phyloP scores from a whole-genome alignment of 495 filamentous ascomycete species.

The Xylaria palmicola region DNA sequence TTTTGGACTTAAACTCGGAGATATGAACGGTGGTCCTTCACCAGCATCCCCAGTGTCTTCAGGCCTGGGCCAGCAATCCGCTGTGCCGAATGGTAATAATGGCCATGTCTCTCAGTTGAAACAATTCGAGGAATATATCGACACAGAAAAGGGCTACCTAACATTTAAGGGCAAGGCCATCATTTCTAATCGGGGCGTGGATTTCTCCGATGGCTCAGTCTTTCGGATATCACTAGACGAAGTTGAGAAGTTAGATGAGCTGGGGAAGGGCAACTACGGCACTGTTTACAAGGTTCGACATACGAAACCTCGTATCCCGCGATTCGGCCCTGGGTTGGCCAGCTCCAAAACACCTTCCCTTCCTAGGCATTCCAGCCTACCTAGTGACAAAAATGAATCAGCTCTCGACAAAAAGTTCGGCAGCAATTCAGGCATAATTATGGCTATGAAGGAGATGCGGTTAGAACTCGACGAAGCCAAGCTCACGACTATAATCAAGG shows the following conservation, averaged over 20 bases:
- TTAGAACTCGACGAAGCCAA: slow-evolving; percentile 95
- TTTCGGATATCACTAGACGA: slow-evolving; percentile 97
- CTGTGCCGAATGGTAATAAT: slow-evolving; percentile 33
- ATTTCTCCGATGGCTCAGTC: slow-evolving; percentile 84
- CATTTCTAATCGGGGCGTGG: slow-evolving; percentile 81
- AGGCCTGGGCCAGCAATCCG: neutral
- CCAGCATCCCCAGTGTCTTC: slow-evolving; percentile 19
- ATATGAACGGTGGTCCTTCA: slow-evolving; percentile 30
- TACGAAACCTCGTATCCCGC: slow-evolving; percentile 71
- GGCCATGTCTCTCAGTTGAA: slow-evolving; percentile 68
- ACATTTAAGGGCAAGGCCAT: slow-evolving; percentile 93
- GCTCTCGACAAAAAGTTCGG: slow-evolving; percentile 19
- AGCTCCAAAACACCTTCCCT: slow-evolving; percentile 50
- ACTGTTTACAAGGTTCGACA: slow-evolving; percentile 97
- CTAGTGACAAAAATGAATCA: slow-evolving; percentile 27
- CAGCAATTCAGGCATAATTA: slow-evolving; percentile 66
- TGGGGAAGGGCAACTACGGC: slow-evolving; percentile 98
- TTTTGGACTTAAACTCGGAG: slow-evolving; percentile 42
- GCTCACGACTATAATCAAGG: slow-evolving; percentile 97
- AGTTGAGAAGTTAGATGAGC: slow-evolving; percentile 89
- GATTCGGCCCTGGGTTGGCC: slow-evolving; percentile 73
- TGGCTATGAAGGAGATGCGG: slow-evolving; percentile 99
- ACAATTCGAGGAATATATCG: slow-evolving; percentile 89
- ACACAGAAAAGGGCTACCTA: slow-evolving; percentile 85
- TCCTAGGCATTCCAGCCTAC: slow-evolving; percentile 23